Evolutionary conservation across 176 grass and related monocot species (phyloP).

Genomic region (Phoenix roebelenii): DNA sequence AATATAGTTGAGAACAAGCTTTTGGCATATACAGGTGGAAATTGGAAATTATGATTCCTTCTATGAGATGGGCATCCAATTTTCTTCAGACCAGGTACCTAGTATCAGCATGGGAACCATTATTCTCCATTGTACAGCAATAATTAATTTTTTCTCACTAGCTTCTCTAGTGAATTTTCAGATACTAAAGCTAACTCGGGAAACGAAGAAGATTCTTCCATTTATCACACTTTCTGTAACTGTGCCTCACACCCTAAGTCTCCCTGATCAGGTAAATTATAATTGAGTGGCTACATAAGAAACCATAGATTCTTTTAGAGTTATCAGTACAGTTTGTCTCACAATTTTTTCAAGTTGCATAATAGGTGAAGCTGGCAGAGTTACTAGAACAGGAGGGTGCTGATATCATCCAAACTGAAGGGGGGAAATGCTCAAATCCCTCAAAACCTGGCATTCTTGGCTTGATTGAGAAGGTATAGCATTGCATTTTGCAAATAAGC

Average conservation of each 20-base stretch:
- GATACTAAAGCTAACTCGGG: constrained; percentile 74
- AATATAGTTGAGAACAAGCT: background rate
- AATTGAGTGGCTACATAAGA: background rate
- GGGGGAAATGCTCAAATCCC: constrained; percentile 70
- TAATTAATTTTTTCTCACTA: background rate
- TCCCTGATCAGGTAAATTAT: constrained; percentile 79
- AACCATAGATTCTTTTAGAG: background rate
- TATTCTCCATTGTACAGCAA: too few relatives aligned
- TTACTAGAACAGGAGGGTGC: constrained; percentile 77
- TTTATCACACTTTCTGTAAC: constrained; percentile 76
- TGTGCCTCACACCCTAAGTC: constrained; percentile 75
- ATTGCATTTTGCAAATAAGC: too few relatives aligned
- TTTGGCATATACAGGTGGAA: constrained; percentile 53
- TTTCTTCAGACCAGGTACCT: constrained; percentile 57
- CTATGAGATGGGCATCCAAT: constrained; percentile 59
- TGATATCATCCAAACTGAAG: constrained; percentile 92
- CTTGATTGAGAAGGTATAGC: constrained; percentile 76
- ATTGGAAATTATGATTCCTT: constrained; percentile 96
- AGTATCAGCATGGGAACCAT: background rate
- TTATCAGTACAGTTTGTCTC: background rate
- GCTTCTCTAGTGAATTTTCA: constrained; percentile 17
- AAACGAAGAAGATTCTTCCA: constrained; percentile 72
- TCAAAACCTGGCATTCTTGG: constrained; percentile 75
- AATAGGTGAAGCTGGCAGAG: constrained; percentile 72
- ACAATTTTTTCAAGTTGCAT: constrained; percentile 1